These are phyloP conservation scores for Pestalotiopsis sp. DNA, from an alignment of 2,329 filamentous ascomycete species.

Conservation along the genomic window DNA sequence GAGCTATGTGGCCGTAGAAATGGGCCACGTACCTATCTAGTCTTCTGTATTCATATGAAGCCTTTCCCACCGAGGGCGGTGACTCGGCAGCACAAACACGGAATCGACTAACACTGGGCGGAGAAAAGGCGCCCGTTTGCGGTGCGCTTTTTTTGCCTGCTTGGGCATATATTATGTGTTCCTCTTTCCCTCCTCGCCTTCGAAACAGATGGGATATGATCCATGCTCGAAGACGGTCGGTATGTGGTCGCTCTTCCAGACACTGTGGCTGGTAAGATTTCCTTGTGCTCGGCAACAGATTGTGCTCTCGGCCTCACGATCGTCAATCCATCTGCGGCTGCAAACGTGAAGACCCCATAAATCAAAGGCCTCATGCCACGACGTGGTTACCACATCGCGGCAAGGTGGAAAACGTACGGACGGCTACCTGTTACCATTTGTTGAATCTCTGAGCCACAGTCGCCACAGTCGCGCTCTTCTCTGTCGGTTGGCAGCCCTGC, in stretches of 20 bases:
- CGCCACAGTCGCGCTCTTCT: conserved; percentile 8
- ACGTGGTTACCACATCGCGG: conserved; percentile 3
- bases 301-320: too few relatives aligned
- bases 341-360: neutral
- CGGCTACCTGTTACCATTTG: neutral
- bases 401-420: neutral
- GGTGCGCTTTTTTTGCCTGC: neutral
- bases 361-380: neutral
- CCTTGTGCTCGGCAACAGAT: neutral
- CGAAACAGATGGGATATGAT: neutral
- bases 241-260: neutral
- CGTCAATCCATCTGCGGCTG: neutral
- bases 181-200: neutral
- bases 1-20: neutral
- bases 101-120: neutral
- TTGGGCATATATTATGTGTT: neutral
- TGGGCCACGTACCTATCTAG: neutral
- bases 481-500: neutral
- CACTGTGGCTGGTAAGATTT: neutral
- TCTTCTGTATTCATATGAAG: neutral
- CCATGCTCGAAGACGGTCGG: neutral
- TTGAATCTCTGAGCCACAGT: conserved; percentile 5
- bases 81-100: neutral
- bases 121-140: neutral
- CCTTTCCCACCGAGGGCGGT: neutral